Base-by-base conservation (phyloP, 225 moss, liverwort and hornwort species). In the Antitrichia curtipendula region DNA sequence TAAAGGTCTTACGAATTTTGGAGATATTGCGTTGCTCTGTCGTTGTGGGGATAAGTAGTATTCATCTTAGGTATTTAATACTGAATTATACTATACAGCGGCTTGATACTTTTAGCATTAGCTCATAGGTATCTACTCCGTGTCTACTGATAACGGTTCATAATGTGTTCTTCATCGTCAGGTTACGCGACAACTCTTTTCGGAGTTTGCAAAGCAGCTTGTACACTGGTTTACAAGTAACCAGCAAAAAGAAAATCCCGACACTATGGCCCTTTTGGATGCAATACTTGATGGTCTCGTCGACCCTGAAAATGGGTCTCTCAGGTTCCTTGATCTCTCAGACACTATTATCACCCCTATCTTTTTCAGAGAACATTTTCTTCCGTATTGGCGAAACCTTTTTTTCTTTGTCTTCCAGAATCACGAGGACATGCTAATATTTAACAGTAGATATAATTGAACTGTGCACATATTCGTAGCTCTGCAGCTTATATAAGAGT, bases 181-280 rank as follows among this genome's bases (percentile, higher is more conserved):
- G 98, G 98, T 98, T 82, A 95, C 98, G 40, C 93, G 96, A 62
- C 98, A 98, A 87, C 94, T 98, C 34, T 98, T 98, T 75, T 89
- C 89, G 81, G 96, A 96, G 84, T 96, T 98, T 88, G 82, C 91
- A 75, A 98, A 94, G 86, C 98, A 98, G 90, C 96, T 98, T 62
- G 91, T 96, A 57, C 98, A 96, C 88, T 98, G 96, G 98, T 94
- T 96, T 76, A 98, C 96, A 87, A 98, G 98, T 85, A 98, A 96
- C 84, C 91, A 94, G 86, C 96, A 98, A 85, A 96, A 92, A 58
- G 96, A 98, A 89, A 98, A 98, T 87, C 96, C 95, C 38, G 98
- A 98, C 80, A 96, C 98, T 57, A 96, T 98, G 88, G 96, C 96
- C 53, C 96, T 98, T 74, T 86, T 98, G 75, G 98, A 98, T 91